Conservation (phyloP, 1,139 yeast species). For the Entelexis paramagnoliae region DNA sequence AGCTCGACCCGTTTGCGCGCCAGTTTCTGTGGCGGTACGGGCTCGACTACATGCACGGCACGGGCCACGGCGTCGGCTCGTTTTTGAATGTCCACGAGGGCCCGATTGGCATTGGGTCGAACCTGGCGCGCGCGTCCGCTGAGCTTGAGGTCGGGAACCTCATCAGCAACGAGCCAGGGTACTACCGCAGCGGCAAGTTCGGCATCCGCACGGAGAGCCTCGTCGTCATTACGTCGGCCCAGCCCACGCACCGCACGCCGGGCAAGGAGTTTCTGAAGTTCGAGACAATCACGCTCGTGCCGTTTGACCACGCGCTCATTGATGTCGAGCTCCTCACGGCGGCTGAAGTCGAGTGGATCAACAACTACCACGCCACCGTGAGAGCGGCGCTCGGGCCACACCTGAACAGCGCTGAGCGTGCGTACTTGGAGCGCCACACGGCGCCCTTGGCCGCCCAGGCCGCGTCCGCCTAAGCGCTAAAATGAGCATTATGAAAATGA, state of each 20-base stretch:
- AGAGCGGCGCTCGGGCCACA: conserved; percentile 46
- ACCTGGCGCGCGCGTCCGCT: conserved; percentile 22
- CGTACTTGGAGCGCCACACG: conserved; percentile 15
- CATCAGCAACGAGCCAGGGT: conserved; percentile 92
- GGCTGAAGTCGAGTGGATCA: conserved; percentile 60
- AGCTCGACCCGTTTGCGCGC: conserved; percentile 80
- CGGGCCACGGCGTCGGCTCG: conserved; percentile 96
- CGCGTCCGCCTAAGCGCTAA: no score
- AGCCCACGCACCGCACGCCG: conserved; percentile 35
- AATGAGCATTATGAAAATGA: no score
- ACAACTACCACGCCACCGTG: conserved; percentile 54
- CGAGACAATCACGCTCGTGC: conserved; percentile 81
- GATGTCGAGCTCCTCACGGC: conserved; percentile 44
- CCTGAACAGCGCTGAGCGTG: conserved; percentile 34
- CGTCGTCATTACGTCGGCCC: conserved; percentile 48
- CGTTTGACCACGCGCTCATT: conserved; percentile 54
- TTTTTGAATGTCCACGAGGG: conserved; percentile 93
- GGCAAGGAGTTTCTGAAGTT: conserved; percentile 59
- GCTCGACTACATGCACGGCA: conserved; percentile 89
- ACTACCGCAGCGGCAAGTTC: conserved; percentile 80
- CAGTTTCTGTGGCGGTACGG: conserved; percentile 81
- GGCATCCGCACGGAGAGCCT: conserved; percentile 90
- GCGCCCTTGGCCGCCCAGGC: conserved; percentile 8
- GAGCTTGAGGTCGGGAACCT: conserved; percentile 62
- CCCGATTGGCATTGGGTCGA: conserved; percentile 73